Evolutionary conservation across 257 asterid genomes (phyloP).

Genomic region (Solanum infundibuliforme): DNA sequence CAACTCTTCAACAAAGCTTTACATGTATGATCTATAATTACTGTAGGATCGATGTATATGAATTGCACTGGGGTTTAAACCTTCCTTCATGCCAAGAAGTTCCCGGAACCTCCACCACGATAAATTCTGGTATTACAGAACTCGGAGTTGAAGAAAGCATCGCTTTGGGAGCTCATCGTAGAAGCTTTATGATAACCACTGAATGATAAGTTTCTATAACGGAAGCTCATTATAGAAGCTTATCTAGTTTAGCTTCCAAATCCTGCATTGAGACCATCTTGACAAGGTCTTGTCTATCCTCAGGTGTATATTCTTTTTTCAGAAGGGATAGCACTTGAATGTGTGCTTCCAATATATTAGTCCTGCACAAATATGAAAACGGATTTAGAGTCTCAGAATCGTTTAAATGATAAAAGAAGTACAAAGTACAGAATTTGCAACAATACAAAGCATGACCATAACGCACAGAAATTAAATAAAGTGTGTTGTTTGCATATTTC

Average conservation of each 20-base stretch:
- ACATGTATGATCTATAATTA: neutral
- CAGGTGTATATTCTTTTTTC: slow-evolving; percentile 62
- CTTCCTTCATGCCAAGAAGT: neutral
- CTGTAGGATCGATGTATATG: neutral
- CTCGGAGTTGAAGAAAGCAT: neutral
- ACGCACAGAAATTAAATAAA: neutral
- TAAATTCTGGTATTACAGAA: neutral
- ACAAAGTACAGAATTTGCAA: neutral
- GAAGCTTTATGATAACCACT: neutral
- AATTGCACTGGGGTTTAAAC: neutral
- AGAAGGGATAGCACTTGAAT: slow-evolving; percentile 67
- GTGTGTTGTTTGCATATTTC: neutral
- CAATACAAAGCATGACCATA: neutral
- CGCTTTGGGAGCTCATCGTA: neutral
- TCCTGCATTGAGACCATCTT: slow-evolving; percentile 51
- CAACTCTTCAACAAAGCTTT: neutral
- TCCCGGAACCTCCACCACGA: neutral
- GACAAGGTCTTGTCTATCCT: slow-evolving; percentile 47
- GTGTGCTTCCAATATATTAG: slow-evolving; percentile 86
- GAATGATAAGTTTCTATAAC: neutral
- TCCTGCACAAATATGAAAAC: slow-evolving; percentile 39
- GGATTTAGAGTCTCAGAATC: neutral
- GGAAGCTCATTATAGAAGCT: slow-evolving; percentile 25
- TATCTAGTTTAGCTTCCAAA: slow-evolving; percentile 74
- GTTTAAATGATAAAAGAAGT: neutral